Evolutionary conservation across 164 flowering plant species (phyloP).

Genomic region (Nelumbo lutea): DNA sequence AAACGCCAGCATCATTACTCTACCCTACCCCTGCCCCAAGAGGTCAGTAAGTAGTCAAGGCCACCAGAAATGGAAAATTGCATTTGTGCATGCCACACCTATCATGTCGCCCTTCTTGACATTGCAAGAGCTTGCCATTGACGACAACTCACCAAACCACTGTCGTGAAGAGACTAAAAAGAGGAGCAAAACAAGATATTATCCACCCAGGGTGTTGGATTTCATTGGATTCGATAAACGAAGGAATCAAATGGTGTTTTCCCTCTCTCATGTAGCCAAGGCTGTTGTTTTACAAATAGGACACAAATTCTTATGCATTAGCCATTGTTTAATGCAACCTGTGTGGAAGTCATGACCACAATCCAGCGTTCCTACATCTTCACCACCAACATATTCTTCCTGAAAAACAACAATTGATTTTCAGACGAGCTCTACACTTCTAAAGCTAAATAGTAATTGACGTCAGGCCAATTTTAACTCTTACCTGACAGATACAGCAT

Average conservation of each 20-base stretch:
- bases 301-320: conserved; percentile 67
- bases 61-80: no score
- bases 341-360: conserved; percentile 83
- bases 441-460: not conserved
- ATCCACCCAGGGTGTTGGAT: not conserved
- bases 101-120: no score
- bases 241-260: not conserved
- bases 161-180: not conserved
- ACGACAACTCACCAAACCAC: no score
- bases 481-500: conserved; percentile 81
- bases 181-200: not conserved
- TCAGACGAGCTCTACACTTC: not conserved
- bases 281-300: conserved; percentile 86
- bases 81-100: no score
- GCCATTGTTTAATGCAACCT: conserved; percentile 73
- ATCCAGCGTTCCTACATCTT: conserved; percentile 59
- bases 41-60: no score
- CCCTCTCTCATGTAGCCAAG: conserved; percentile 29
- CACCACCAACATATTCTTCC: conserved; percentile 83
- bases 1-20: no score
- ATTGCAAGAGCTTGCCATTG: no score
- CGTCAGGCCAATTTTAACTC: not conserved
- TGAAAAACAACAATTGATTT: conserved; percentile 18
- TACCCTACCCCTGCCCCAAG: no score
- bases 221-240: not conserved